Evolutionary conservation across 192 early-diverging fungal genomes (phyloP), one percentile per base, ranked within the genome.

Genomic region (Kappamyces sp.): DNA sequence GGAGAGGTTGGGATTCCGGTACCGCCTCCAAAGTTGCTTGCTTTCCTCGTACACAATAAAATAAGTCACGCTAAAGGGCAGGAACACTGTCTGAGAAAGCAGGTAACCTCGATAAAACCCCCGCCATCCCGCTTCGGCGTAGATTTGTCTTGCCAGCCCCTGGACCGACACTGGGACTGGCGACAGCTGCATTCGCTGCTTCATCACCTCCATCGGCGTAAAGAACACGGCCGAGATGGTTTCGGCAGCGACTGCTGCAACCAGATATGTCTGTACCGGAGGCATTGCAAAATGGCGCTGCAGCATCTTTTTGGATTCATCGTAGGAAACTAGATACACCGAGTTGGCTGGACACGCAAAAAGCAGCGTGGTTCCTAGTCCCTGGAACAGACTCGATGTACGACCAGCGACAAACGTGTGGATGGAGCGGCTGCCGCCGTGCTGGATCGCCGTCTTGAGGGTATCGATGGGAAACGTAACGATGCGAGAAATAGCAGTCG

Each of bases 191-290:
- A 88, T 54, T 45, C 78, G 76, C 48, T 78, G 84, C 53, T 91
- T 91, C 37, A 91, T 33, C 0, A 91, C 83, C 63, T 91, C 90
- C 90, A 91, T 91, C 1, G 90, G 90, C 2, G 90, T 91, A 73
- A 85, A 91, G 29, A 88, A 74, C 5, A 83, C 52, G 5, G 87
- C 88, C 3, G 80, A 79, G 0, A 78, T 50, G 8, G 74, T 69
- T 63, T 91, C 90, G 15, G 90, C 87, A 15, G 63, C 52, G 0
- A 66, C 64, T 5, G 77, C 88, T n/a, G 81, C 74, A 0, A 70
- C 30, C 14, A 78, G 62, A 64, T 89, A 83, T 48, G 82, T 86
- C 1, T 55, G 6, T 9, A 84, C 66, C 2, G 70, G 45, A 35
- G 77, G 63, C 0, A 59, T 61, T n/a, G 55, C 58, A 15, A 37